Evolutionary conservation across 1,284 basidiomycete genomes (phyloP).

Genomic region (Ustilago loliicola): DNA sequence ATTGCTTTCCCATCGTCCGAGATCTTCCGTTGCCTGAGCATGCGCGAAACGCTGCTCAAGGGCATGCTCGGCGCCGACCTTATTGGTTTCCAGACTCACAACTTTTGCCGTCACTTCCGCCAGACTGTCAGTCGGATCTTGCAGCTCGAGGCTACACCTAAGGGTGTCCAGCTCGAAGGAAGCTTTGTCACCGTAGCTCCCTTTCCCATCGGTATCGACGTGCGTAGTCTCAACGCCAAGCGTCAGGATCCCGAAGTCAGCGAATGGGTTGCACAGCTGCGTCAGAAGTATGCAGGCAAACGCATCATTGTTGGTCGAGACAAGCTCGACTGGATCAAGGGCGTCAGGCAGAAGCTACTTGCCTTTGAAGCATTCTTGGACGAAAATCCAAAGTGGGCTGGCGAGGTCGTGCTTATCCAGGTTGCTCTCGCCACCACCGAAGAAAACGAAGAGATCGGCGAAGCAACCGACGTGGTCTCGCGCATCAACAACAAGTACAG

Average conservation of each 20-base stretch:
- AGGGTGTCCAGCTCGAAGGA: constrained; percentile 78
- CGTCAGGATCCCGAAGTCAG: constrained; percentile 82
- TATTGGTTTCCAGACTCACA: constrained; percentile 87
- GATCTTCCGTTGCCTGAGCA: constrained; percentile 84
- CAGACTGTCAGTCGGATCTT: constrained; percentile 87
- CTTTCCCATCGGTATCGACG: constrained; percentile 91
- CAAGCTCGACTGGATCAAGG: constrained; percentile 88
- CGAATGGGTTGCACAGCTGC: constrained; percentile 83
- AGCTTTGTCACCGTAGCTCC: constrained; percentile 84
- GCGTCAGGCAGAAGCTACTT: constrained; percentile 83
- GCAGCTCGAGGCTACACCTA: constrained; percentile 83
- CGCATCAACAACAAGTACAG: constrained; percentile 86
- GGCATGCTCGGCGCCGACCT: constrained; percentile 82
- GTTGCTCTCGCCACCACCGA: constrained; percentile 86
- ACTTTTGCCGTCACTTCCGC: constrained; percentile 71
- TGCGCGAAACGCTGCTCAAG: constrained; percentile 74
- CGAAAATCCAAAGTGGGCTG: constrained; percentile 81
- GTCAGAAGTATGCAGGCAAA: constrained; percentile 84
- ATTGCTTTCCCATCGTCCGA: constrained; percentile 89
- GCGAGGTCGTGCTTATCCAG: constrained; percentile 86
- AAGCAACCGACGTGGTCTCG: constrained; percentile 82
- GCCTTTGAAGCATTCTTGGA: constrained; percentile 88
- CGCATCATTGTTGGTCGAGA: constrained; percentile 87
- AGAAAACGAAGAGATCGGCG: constrained; percentile 80
- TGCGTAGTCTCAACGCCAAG: constrained; percentile 78